These are phyloP conservation scores for Parastagonospora nodorum DNA, from an alignment of 2,329 filamentous ascomycete genomes.

Conservation along the genomic window DNA sequence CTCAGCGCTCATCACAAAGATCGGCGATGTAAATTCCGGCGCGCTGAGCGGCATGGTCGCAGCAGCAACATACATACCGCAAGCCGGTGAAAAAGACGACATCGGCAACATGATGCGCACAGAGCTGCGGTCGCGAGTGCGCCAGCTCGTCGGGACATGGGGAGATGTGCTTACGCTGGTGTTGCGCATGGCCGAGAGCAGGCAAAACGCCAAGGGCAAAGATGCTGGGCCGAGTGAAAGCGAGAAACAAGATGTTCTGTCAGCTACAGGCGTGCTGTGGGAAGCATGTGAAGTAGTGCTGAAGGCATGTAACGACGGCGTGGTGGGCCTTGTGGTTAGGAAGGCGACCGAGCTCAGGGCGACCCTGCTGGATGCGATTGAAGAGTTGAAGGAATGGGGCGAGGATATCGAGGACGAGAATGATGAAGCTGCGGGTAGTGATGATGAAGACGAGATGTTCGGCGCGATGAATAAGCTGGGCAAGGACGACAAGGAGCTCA, in stretches of 20 bases:
- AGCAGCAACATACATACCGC: conserved; percentile 45
- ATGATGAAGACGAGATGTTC: conserved; percentile 70
- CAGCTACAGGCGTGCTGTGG: conserved; percentile 80
- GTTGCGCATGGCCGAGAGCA: conserved; percentile 60
- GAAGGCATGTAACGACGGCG: conserved; percentile 67
- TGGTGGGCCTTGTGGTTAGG: conserved; percentile 70
- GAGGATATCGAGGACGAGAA: conserved; percentile 70
- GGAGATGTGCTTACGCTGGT: conserved; percentile 65
- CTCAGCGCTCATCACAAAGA: conserved; percentile 70
- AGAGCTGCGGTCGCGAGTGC: conserved; percentile 66
- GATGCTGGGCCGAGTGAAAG: conserved; percentile 26
- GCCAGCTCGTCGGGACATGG: conserved; percentile 67
- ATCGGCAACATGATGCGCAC: conserved; percentile 58
- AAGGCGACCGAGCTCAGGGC: conserved; percentile 77
- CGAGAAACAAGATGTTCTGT: conserved; percentile 55
- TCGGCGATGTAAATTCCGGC: conserved; percentile 72
- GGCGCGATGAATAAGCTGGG: conserved; percentile 62
- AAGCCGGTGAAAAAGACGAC: conserved; percentile 18
- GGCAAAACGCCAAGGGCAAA: conserved; percentile 37
- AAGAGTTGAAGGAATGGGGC: conserved; percentile 87
- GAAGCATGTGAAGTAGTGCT: conserved; percentile 77
- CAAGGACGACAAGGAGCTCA: conserved; percentile 67
- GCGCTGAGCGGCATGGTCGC: conserved; percentile 76
- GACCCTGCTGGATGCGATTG: conserved; percentile 78
- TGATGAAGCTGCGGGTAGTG: conserved; percentile 45